phyloP scores from a whole-genome alignment of 2,329 filamentous ascomycete genomes.

The Epichloe festucae region DNA sequence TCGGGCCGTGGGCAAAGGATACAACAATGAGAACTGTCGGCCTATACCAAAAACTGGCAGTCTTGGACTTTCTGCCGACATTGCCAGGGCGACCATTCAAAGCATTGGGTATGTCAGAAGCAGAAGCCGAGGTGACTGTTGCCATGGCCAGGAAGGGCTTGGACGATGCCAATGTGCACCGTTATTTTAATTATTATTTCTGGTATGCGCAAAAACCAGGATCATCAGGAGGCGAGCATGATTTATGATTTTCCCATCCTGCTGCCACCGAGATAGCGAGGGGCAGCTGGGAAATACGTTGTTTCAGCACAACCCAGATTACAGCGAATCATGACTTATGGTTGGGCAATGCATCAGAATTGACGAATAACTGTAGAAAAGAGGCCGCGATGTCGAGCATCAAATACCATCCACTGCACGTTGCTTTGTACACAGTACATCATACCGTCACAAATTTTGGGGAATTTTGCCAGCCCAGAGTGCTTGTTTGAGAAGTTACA shows the following conservation, averaged over 20 bases:
- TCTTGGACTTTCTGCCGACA: constrained; percentile 23
- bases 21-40: constrained; percentile 23
- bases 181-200: constrained; percentile 23
- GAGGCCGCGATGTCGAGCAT: too few relatives aligned
- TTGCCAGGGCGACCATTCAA: constrained; percentile 21
- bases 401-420: too few relatives aligned
- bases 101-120: constrained; percentile 16
- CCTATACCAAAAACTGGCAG: constrained; percentile 24
- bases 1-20: constrained; percentile 22
- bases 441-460: background rate
- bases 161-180: constrained; percentile 18
- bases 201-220: constrained; percentile 24
- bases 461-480: too few relatives aligned
- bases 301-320: background rate
- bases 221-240: background rate
- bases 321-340: background rate
- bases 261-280: background rate
- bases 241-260: background rate
- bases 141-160: constrained; percentile 13
- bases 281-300: background rate
- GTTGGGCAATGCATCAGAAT: background rate
- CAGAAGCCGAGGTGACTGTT: constrained; percentile 18
- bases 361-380: background rate
- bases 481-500: too few relatives aligned
- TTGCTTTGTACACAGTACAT: background rate